phyloP scores from a whole-genome alignment of 345 rosid genomes.

The sweet orange (Citrus sinensis) region DNA sequence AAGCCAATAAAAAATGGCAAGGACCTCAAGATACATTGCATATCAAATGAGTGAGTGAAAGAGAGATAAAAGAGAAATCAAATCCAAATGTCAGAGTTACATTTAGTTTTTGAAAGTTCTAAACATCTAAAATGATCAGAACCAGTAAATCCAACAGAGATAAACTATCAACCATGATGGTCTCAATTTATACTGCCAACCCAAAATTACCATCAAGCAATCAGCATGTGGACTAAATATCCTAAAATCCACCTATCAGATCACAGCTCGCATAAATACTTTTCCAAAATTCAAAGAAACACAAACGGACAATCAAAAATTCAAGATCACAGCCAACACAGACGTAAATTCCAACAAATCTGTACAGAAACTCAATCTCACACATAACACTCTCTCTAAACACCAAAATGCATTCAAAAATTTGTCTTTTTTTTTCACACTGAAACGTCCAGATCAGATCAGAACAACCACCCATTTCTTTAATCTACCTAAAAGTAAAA shows the following conservation, averaged over 20 bases:
- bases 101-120: not conserved
- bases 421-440: not conserved
- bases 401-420: not conserved
- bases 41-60: not conserved
- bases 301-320: not conserved
- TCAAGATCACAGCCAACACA: not conserved
- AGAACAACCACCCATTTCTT: not conserved
- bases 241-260: not conserved
- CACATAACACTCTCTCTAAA: conserved; percentile 1
- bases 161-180: not conserved
- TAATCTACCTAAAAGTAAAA: not conserved
- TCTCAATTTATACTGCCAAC: not conserved
- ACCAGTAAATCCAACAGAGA: not conserved
- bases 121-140: not conserved
- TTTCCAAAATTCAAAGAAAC: not conserved
- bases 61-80: not conserved
- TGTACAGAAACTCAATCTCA: not conserved
- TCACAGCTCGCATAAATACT: not conserved
- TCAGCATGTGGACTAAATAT: not conserved
- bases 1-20: not conserved
- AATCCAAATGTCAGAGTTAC: not conserved
- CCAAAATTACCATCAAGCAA: not conserved
- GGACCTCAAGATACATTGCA: not conserved
- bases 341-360: not conserved
- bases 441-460: not conserved